A percentile compares a stretch with the other conserved stretches of the same genome.
Evolutionary conservation across 768 basidiomycete species (phyloP).

Genomic region (Cubamyces lactineus): DNA sequence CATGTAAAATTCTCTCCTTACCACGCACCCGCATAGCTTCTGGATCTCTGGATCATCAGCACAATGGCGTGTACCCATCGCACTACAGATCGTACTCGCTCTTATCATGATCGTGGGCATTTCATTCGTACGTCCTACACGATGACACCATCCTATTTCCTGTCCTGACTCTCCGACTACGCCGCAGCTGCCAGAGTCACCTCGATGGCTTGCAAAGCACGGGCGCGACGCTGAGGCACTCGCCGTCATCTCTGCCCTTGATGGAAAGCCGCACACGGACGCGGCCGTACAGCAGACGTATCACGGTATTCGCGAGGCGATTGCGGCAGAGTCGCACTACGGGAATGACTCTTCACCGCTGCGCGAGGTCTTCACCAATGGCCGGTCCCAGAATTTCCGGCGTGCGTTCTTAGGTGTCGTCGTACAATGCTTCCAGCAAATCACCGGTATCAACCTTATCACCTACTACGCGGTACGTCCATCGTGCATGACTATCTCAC

Average conservation of each 20-base stretch:
- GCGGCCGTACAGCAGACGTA: conserved; percentile 52
- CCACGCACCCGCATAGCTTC: conserved; percentile 39
- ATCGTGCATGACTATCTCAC: conserved; percentile 37
- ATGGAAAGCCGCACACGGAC: conserved; percentile 53
- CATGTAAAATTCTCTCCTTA: not conserved
- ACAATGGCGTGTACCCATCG: conserved; percentile 67
- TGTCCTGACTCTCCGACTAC: not conserved
- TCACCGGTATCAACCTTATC: conserved; percentile 68
- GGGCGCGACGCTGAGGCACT: conserved; percentile 58
- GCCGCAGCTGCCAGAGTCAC: conserved; percentile 58
- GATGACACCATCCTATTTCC: not conserved
- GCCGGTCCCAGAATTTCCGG: conserved; percentile 63
- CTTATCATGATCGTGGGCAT: conserved; percentile 55
- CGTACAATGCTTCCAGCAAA: conserved; percentile 71
- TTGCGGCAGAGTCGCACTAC: conserved; percentile 43
- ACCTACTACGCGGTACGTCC: conserved; percentile 47
- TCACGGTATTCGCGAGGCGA: conserved; percentile 56
- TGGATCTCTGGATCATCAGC: conserved; percentile 54
- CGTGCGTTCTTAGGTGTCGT: conserved; percentile 57
- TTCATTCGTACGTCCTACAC: conserved; percentile 45
- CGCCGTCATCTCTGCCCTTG: conserved; percentile 65
- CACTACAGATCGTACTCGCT: conserved; percentile 60
- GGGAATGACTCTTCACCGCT: conserved; percentile 42
- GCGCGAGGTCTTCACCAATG: conserved; percentile 56
- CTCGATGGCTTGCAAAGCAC: conserved; percentile 61